Base-by-base conservation (phyloP, 768 basidiomycete genomes). In the Terana coerulea region DNA sequence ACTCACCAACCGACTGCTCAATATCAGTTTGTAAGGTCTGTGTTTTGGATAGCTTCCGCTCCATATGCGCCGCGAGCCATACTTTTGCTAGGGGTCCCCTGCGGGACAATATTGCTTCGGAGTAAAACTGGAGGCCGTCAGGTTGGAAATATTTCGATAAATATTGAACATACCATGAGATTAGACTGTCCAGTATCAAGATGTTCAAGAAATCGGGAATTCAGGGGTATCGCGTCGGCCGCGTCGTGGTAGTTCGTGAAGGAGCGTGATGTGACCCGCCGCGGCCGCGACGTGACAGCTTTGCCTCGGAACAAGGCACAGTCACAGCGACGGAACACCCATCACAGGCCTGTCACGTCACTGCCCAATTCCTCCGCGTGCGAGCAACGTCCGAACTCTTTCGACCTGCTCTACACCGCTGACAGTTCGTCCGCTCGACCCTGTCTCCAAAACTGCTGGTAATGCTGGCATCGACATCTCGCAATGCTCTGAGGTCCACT, bases 51-150 rank as follows among this genome's bases (percentile, higher is more conserved):
- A 99, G 84, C 74, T 98, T 98, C 63, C 92, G 84, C 70, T 98
- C 94, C 85, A 95, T 94, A 77, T 98, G 95, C 1, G 97, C 95
- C 35, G 95, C 95, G 48, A 99, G 86, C 97, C 97, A 99, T 75
- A 99, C 93, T 73, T 87, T 91, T 30, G 93, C 95, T 34, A 99
- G 76, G 3, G 95, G 91, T 37, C 95, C 95, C 50, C 92, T 86
- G 61, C 93, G 87, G 40, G 92, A 91, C 59, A 97, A 79, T 69
- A 98, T 92, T 30, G 91, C 86, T 66, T 97, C 93, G 44, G 92
- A 93, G 66, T 91, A 95, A 68, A 94, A 94, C 91, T 91, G 51
- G 8, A 29, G 3, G 22, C 17, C n/a, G n/a, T 10, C 34, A n/a
- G n/a, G n/a, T n/a, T n/a, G n/a, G n/a, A n/a, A 14, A 7, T 43